Evolutionary conservation across 192 early-diverging fungal species (phyloP).

Genomic region (Spizellomyces sp.): DNA sequence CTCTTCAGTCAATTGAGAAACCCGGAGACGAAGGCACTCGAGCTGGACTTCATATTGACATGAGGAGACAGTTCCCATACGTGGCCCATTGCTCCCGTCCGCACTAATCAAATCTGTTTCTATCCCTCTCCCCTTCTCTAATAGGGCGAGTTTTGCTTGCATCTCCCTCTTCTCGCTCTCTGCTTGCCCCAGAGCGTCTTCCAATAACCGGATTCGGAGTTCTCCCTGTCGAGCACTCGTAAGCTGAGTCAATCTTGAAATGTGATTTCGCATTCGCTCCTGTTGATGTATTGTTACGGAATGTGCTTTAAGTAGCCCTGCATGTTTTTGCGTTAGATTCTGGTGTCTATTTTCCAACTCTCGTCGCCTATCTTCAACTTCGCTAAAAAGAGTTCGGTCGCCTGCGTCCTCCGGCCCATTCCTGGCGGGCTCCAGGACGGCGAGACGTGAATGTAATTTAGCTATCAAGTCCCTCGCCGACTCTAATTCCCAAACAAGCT

Average conservation of each 20-base stretch:
- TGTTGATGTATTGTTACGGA: constrained; percentile 40
- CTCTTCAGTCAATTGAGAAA: constrained; percentile 30
- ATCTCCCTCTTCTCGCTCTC: constrained; percentile 41
- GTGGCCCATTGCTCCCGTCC: not conserved
- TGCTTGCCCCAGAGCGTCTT: constrained; percentile 36
- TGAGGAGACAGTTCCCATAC: not conserved
- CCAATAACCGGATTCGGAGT: constrained; percentile 25
- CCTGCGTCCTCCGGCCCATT: constrained; percentile 12
- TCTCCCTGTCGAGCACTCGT: constrained; percentile 21
- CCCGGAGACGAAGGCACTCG: constrained; percentile 18
- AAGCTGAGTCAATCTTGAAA: constrained; percentile 40
- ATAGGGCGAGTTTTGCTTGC: constrained; percentile 15
- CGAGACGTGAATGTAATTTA: constrained; percentile 31
- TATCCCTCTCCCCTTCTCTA: constrained; percentile 24
- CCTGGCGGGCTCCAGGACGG: constrained; percentile 27
- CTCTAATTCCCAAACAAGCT: constrained; percentile 32
- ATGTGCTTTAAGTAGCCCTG: constrained; percentile 39
- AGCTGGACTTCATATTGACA: constrained; percentile 3
- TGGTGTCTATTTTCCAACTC: constrained; percentile 31
- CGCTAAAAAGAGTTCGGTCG: constrained; percentile 37
- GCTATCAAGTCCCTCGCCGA: constrained; percentile 28
- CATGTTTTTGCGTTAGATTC: constrained; percentile 29
- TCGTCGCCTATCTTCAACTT: constrained; percentile 43
- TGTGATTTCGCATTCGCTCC: constrained; percentile 46
- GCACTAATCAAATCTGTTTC: not conserved